Base-by-base conservation (phyloP, 2,329 filamentous ascomycete genomes). In the Endothia cerciana region DNA sequence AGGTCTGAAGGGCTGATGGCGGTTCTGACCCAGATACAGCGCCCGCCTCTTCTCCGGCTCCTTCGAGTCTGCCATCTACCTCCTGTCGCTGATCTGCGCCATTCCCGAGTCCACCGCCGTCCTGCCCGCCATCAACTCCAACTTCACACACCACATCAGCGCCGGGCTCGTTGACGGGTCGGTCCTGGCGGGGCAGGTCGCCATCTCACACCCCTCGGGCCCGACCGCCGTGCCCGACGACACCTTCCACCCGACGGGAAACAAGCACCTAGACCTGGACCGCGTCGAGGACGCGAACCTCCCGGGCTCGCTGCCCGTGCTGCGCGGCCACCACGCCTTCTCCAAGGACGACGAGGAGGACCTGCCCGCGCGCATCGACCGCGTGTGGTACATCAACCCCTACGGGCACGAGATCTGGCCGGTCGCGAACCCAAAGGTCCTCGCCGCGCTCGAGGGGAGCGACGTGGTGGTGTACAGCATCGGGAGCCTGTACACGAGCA, bases 321-420 rank as follows among this genome's bases (percentile, higher is more conserved):
- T 98, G 1, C 85, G 94, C 7, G 89, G 91, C 65, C 92, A 91
- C 60, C 92, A 96, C 69, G 93, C 67, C 4, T 96, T 97, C 75
- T 90, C 86, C 73, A 98, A 98, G 78, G 77, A 82, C 73, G 82
- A 87, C 47, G 89, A 93, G 69, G 87, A 91, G 68, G 91, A 94
- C 63, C 82, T 98, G 1, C 86, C 92, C 0, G 85, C 90, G 0
- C 85, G 92, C 36, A 97, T 98, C 71, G 83, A 89, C 63, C 82
- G 94, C 2, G 84, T 98, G 40, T 98, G 93, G 93, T 98, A 98
- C 80, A 98, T 98, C 80, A 98, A 97, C 74, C 94, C 94, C 0
- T 98, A 97, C 76, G 94, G 94, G n/a, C 93, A 97, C 75, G 94
- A 97, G 77, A 97, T 98, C 71, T 87, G 89, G 22, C 91, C 94